Percentiles rank a stretch among this genome's conserved stretches.
phyloP scores from a whole-genome alignment of 257 asterid species.

The Fraxinus quadrangulata region DNA sequence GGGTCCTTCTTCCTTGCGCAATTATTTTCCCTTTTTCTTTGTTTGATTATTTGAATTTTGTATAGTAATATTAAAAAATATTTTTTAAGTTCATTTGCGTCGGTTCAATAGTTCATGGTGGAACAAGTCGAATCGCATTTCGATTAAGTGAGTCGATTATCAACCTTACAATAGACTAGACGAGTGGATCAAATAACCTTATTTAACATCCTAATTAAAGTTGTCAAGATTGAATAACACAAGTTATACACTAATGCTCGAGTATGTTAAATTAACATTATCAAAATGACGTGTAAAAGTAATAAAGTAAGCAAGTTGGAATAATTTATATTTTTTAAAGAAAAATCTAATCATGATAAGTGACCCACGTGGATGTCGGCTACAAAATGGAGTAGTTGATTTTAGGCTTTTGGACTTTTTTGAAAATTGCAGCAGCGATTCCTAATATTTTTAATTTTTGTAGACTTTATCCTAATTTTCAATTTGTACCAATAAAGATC shows the following conservation, averaged over 20 bases:
- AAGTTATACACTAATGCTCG: background rate
- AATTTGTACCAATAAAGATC: too few relatives aligned
- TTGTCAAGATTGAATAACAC: background rate
- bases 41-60: background rate
- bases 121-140: too few relatives aligned
- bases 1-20: background rate
- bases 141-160: too few relatives aligned
- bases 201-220: too few relatives aligned
- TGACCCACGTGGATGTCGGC: slow-evolving; percentile 31
- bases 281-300: background rate
- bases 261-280: background rate
- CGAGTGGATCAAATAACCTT: too few relatives aligned
- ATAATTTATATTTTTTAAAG: background rate
- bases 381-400: slow-evolving; percentile 34
- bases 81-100: too few relatives aligned
- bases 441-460: too few relatives aligned
- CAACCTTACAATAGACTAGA: too few relatives aligned
- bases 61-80: background rate
- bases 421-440: background rate
- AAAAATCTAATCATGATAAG: background rate
- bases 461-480: too few relatives aligned
- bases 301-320: slow-evolving; percentile 20
- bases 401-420: slow-evolving; percentile 20
- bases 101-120: too few relatives aligned
- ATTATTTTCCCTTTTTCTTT: background rate